Evolutionary conservation across 2,329 filamentous ascomycete species (phyloP), one percentile per base, ranked within the genome.

Genomic region (Sporothrix brunneoviolacea): DNA sequence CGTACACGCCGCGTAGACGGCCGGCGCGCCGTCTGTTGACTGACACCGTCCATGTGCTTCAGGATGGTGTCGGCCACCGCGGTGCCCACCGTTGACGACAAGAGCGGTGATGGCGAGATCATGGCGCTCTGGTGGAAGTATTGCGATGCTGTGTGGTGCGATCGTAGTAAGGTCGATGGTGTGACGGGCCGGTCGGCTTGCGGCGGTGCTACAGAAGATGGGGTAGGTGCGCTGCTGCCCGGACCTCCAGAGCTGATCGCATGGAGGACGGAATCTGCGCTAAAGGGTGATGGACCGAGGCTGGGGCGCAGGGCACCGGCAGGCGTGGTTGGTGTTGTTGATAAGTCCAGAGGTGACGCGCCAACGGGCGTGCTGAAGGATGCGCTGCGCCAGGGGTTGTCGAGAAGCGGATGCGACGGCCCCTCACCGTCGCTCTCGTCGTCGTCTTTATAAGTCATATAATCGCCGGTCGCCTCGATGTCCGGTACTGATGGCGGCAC

Each of bases 31-130:
- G 68, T 53, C 18, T 67, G 58, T 0, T 69, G 62, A 28, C 54
- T 42, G 39, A 32, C 39, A 37, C 51, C 48, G 22, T 72, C 69
- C 15, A 72, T 66, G 28, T 71, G 69, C 10, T 56, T 53, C 2
- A 79, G 66, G 27, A 80, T 68, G 10, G 71, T 75, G 56, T 82
- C 78, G 37, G 77, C 74, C 38, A 82, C 74, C 0, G 79, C 76
- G 0, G 76, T 75, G 16, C 71, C 78, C 33, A 82, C 74, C 2
- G 79, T 80, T 0, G 77, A 80, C 2, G 77, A 79, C 30, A 82
- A 27, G 30, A 58, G 69, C 0, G 79, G 79, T 0, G 78, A 81
- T 10, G 79, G 78, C 3, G 77, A 81, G 54, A 80, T 78, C 33
- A 82, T 72, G 2, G 73, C 70, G 28, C 72, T 72, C 24, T 70